phyloP scores from a whole-genome alignment of 768 basidiomycete species.

The Xanthoconium stramineum region DNA sequence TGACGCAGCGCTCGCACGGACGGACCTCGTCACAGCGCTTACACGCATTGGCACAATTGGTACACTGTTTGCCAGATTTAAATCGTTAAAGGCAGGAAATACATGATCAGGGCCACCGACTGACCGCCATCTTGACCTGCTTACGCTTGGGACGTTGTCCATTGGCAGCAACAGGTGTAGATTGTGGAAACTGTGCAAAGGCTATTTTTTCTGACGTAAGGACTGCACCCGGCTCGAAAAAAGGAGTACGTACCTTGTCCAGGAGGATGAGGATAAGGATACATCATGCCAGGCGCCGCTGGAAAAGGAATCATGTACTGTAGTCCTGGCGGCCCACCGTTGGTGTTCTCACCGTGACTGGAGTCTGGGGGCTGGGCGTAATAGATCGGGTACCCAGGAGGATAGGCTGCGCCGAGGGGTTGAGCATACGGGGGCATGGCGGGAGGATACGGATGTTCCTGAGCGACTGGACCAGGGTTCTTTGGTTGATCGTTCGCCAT shows the following conservation, averaged over 20 bases:
- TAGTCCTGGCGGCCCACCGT: conserved; percentile 24
- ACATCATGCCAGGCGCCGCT: conserved; percentile 42
- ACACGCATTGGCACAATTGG: conserved; percentile 55
- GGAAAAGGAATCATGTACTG: conserved; percentile 39
- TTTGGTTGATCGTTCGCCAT: conserved; percentile 34
- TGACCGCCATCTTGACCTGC: conserved; percentile 59
- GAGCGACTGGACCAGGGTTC: conserved; percentile 34
- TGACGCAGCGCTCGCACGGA: conserved; percentile 62
- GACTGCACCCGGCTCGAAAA: not conserved
- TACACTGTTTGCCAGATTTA: conserved; percentile 36
- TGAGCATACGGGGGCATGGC: conserved; percentile 29
- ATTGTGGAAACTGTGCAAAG: conserved; percentile 30
- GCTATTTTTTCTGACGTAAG: conserved; percentile 25
- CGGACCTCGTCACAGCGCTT: conserved; percentile 57
- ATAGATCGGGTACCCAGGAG: conserved; percentile 33
- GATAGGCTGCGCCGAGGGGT: conserved; percentile 27
- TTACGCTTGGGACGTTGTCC: conserved; percentile 43
- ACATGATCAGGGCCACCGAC: conserved; percentile 17
- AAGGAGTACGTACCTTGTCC: conserved; percentile 33
- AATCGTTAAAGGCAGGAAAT: conserved; percentile 1
- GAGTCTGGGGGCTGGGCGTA: conserved; percentile 30
- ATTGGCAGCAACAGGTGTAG: conserved; percentile 22
- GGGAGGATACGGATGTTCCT: conserved; percentile 32
- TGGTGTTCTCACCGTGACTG: conserved; percentile 33
- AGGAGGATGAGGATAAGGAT: conserved; percentile 39